These are phyloP conservation scores for Metschnikowia rubicola DNA, from an alignment of 805 yeast genomes.

Conservation along the genomic window DNA sequence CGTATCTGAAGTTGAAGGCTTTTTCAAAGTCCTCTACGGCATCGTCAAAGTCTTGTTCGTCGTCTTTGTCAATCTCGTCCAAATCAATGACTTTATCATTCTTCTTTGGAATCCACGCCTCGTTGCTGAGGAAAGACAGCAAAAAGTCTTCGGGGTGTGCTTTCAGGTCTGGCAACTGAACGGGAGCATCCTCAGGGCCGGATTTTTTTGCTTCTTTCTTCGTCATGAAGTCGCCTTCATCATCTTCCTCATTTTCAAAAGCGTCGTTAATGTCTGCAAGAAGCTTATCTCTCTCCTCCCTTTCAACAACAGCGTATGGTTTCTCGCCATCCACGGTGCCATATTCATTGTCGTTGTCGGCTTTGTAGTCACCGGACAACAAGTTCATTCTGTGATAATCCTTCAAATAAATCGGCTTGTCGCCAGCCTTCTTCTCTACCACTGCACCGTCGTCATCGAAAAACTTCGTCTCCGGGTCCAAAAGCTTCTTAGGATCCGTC, in stretches of 20 bases:
- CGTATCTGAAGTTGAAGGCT: conserved; percentile 92
- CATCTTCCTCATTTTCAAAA: conserved; percentile 35
- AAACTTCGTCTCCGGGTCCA: conserved; percentile 68
- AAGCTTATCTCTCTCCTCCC: conserved; percentile 70
- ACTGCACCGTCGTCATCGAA: conserved; percentile 60
- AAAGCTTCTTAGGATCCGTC: conserved; percentile 59
- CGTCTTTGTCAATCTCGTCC: conserved; percentile 50
- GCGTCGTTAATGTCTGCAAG: conserved; percentile 74
- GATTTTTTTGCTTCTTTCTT: conserved; percentile 45
- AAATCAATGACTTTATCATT: conserved; percentile 55
- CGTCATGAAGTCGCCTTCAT: conserved; percentile 50
- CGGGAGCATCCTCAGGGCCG: conserved; percentile 20
- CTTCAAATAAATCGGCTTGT: conserved; percentile 79
- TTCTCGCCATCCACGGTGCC: conserved; percentile 51
- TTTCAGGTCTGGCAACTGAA: conserved; percentile 54
- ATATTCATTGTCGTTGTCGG: conserved; percentile 44
- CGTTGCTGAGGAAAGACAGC: conserved; percentile 64
- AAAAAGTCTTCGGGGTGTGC: conserved; percentile 66
- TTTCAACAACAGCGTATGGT: conserved; percentile 72
- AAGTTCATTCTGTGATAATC: conserved; percentile 88
- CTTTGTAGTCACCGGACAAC: conserved; percentile 59
- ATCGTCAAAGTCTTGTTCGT: conserved; percentile 84
- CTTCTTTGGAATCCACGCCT: conserved; percentile 85
- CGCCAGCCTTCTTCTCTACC: conserved; percentile 12
- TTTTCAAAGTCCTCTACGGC: conserved; percentile 89